Evolutionary conservation across 495 filamentous ascomycete species (phyloP).

Genomic region (Hypoxylon perforatum): DNA sequence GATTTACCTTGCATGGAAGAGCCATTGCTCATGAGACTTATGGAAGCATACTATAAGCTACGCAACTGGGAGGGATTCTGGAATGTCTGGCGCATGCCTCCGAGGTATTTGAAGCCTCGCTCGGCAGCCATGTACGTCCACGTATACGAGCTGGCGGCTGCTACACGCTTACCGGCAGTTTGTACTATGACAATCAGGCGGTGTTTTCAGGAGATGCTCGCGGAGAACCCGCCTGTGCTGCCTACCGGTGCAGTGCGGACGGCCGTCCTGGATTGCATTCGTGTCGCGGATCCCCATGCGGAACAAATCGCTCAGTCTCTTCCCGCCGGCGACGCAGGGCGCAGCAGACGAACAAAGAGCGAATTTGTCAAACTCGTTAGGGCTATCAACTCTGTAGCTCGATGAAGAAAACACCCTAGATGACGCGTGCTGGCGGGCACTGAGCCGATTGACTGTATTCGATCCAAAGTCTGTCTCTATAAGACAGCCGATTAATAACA

Average conservation of each 20-base stretch:
- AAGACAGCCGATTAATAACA: not conserved
- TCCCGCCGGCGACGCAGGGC: not conserved
- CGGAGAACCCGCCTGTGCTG: slow-evolving; percentile 66
- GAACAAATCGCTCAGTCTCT: not conserved
- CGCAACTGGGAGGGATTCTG: slow-evolving; percentile 68
- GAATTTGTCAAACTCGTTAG: slow-evolving; percentile 33
- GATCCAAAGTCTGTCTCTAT: not conserved
- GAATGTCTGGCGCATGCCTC: slow-evolving; percentile 68
- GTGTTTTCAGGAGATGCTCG: slow-evolving; percentile 66
- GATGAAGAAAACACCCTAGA: not conserved
- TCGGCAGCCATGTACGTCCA: slow-evolving; percentile 66
- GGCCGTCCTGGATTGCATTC: slow-evolving; percentile 62
- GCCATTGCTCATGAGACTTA: slow-evolving; percentile 59
- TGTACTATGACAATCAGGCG: slow-evolving; percentile 62
- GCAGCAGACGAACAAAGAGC: not conserved
- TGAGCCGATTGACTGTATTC: not conserved
- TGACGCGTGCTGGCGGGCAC: no score
- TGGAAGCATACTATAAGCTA: slow-evolving; percentile 53
- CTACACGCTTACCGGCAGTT: slow-evolving; percentile 55
- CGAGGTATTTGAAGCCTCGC: slow-evolving; percentile 61
- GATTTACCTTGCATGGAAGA: slow-evolving; percentile 60
- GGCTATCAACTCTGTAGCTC: not conserved
- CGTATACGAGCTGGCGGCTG: slow-evolving; percentile 64
- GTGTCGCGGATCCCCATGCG: slow-evolving; percentile 57
- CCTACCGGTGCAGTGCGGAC: slow-evolving; percentile 50